phyloP scores from a whole-genome alignment of 768 basidiomycete genomes.

The Pisolithus marmoratus region DNA sequence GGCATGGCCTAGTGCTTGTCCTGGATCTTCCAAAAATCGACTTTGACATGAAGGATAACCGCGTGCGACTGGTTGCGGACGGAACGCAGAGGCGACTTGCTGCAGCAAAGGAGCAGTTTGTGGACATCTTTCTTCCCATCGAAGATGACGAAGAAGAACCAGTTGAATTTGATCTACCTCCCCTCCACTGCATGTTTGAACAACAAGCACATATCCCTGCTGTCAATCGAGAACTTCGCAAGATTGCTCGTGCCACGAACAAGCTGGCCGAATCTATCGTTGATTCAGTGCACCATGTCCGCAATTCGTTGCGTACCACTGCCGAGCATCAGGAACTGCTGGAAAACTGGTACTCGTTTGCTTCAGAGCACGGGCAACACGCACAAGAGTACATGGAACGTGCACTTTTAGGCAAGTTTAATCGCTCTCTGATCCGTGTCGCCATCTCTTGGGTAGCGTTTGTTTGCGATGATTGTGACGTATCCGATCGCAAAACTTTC shows the following conservation, averaged over 20 bases:
- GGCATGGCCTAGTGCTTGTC: conserved; percentile 86
- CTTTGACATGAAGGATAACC: conserved; percentile 78
- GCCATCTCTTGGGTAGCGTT: conserved; percentile 98
- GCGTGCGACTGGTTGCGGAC: conserved; percentile 90
- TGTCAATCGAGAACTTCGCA: conserved; percentile 85
- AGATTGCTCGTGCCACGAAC: conserved; percentile 86
- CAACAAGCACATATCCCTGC: conserved; percentile 86
- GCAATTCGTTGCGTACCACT: conserved; percentile 53
- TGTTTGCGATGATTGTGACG: conserved; percentile 97
- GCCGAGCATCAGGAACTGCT: conserved; percentile 76
- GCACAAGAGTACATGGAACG: conserved; percentile 86
- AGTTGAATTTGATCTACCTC: conserved; percentile 36
- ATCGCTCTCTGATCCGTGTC: conserved; percentile 76
- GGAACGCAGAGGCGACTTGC: conserved; percentile 74
- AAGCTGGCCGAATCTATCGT: conserved; percentile 90
- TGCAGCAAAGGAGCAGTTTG: conserved; percentile 73
- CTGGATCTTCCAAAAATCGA: conserved; percentile 70
- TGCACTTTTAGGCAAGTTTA: conserved; percentile 64
- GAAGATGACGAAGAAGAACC: conserved; percentile 57
- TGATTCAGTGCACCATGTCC: conserved; percentile 85
- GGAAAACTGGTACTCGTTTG: conserved; percentile 93
- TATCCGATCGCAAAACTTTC: conserved; percentile 92
- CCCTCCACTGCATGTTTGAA: conserved; percentile 55
- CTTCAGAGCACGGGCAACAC: conserved; percentile 93
- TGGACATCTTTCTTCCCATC: conserved; percentile 52